Evolutionary conservation across 2,329 filamentous ascomycete species (phyloP).

Genomic region (Penicillium sp.): DNA sequence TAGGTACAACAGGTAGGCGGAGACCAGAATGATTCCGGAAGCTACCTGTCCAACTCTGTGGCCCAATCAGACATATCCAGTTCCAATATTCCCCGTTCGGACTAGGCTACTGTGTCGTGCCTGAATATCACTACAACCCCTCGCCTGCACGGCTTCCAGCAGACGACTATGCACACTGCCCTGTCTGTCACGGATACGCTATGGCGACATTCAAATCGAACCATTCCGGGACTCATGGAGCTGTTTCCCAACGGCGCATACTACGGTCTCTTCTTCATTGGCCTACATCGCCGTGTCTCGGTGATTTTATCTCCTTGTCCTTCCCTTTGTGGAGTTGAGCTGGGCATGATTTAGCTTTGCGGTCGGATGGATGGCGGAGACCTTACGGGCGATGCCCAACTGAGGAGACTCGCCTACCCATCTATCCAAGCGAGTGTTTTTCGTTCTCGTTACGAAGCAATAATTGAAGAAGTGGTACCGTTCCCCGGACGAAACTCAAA

Average conservation of each 20-base stretch:
- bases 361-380: neutral
- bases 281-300: neutral
- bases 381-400: neutral
- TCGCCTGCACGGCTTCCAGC: neutral
- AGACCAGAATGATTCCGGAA: neutral
- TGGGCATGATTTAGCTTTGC: neutral
- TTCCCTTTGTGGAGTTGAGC: neutral
- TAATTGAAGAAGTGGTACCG: neutral
- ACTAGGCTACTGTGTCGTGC: constrained; percentile 7
- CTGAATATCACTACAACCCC: constrained; percentile 10
- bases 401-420: neutral
- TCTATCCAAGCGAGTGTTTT: neutral
- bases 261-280: neutral
- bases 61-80: constrained; percentile 1
- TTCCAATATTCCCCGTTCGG: constrained; percentile 10
- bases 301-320: neutral
- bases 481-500: neutral
- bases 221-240: neutral
- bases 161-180: neutral
- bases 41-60: neutral
- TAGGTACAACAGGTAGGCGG: neutral
- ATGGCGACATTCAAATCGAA: neutral
- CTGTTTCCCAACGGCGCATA: neutral
- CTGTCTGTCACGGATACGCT: neutral
- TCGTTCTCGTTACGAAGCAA: neutral